phyloP scores from a whole-genome alignment of 768 basidiomycete genomes.

The Lentinula boryana region DNA sequence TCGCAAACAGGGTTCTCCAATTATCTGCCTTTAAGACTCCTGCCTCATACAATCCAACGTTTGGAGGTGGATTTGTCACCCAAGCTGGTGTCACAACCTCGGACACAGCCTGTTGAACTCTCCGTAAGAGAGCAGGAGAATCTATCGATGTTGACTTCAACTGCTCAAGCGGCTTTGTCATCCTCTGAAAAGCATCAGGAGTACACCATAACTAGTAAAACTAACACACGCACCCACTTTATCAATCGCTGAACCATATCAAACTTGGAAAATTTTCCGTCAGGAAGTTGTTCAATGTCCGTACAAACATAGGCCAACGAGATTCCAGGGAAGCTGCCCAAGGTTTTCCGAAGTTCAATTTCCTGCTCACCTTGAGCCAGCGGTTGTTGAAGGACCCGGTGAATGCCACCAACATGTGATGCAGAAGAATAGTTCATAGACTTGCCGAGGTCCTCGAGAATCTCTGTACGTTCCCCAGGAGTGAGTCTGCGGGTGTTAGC shows the following conservation, averaged over 20 bases:
- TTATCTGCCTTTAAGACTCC: slow-evolving; percentile 22
- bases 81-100: slow-evolving; percentile 3
- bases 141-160: background rate
- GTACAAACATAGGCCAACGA: background rate
- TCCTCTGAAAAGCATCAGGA: background rate
- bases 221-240: background rate
- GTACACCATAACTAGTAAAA: background rate
- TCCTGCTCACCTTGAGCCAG: background rate
- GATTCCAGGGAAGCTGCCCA: background rate
- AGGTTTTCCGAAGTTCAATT: background rate
- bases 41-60: slow-evolving; percentile 8
- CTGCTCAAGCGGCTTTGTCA: background rate
- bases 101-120: background rate
- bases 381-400: background rate
- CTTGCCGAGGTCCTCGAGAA: background rate
- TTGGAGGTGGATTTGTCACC: slow-evolving; percentile 5
- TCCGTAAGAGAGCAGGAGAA: background rate
- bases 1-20: slow-evolving; percentile 11
- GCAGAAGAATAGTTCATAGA: background rate
- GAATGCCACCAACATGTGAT: background rate
- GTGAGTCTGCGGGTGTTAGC: background rate
- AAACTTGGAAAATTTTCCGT: background rate
- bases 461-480: background rate
- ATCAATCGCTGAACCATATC: background rate
- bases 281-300: background rate